Conservation (phyloP, 345 rosid species). For the Linum trigynum region DNA sequence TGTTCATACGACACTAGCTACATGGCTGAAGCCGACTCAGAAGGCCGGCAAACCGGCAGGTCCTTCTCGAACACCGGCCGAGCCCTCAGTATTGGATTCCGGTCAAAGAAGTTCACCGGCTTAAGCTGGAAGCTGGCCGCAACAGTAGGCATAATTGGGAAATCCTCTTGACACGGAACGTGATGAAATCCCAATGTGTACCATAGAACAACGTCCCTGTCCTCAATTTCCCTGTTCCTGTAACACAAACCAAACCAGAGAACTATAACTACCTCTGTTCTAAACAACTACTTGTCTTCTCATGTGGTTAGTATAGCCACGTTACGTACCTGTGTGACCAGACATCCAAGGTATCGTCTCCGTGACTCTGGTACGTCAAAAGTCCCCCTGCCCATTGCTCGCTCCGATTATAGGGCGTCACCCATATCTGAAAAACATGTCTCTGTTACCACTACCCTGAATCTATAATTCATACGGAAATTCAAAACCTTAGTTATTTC, state of each 20-base stretch:
- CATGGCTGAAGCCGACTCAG: background rate
- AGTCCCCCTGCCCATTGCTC: constrained; percentile 76
- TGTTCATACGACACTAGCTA: no score
- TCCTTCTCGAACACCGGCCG: constrained; percentile 13
- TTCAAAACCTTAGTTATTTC: no score
- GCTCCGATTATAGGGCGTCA: constrained; percentile 44
- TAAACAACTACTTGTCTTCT: no score
- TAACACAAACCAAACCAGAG: background rate
- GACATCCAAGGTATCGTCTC: constrained; percentile 62
- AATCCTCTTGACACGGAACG: constrained; percentile 25
- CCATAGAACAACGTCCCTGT: constrained; percentile 23
- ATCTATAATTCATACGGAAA: no score
- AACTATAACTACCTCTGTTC: background rate
- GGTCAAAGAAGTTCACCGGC: constrained; percentile 26
- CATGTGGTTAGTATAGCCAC: no score
- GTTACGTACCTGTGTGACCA: constrained; percentile 52
- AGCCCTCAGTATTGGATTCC: constrained; percentile 14
- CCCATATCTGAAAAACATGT: constrained; percentile 43
- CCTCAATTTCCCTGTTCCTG: constrained; percentile 20
- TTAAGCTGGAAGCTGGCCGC: constrained; percentile 20
- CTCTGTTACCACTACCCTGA: no score
- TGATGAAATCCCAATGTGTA: constrained; percentile 28
- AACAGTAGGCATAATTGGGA: constrained; percentile 22
- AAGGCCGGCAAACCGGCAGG: constrained; percentile 14
- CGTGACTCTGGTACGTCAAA: constrained; percentile 42